A percentile compares a stretch with the other conserved stretches of the same genome.
These are phyloP conservation scores for Blastobotrys capitulatus DNA, from an alignment of 1,139 yeast species.

Conservation along the genomic window DNA sequence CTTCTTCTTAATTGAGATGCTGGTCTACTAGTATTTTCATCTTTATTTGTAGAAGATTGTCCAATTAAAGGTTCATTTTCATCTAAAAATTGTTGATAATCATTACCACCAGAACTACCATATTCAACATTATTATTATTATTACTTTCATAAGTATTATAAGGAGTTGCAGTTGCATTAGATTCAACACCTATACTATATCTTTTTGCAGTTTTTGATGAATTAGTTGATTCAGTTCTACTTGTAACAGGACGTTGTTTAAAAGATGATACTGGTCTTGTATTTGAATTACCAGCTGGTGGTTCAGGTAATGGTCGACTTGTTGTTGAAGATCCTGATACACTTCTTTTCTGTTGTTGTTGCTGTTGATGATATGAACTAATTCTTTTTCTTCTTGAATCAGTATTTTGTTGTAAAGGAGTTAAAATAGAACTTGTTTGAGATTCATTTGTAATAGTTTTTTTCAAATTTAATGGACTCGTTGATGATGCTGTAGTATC, in stretches of 20 bases:
- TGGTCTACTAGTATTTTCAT: background rate
- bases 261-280: background rate
- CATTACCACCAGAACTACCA: background rate
- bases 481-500: background rate
- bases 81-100: background rate
- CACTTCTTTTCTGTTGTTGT: background rate
- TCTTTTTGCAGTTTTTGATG: background rate
- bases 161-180: background rate
- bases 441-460: background rate
- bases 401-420: background rate
- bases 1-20: background rate
- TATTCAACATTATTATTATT: background rate
- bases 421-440: background rate
- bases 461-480: slow-evolving; percentile 1
- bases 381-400: background rate
- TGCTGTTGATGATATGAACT: background rate
- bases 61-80: background rate
- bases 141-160: background rate
- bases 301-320: slow-evolving; percentile 1
- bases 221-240: background rate
- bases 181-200: background rate
- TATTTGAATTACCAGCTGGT: background rate
- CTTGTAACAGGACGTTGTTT: too few species aligned
- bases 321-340: background rate
- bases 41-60: background rate